Evolutionary conservation across 805 yeast genomes (phyloP), one percentile per base, ranked within the genome.

Genomic region (Pichia sporocuriosa): DNA sequence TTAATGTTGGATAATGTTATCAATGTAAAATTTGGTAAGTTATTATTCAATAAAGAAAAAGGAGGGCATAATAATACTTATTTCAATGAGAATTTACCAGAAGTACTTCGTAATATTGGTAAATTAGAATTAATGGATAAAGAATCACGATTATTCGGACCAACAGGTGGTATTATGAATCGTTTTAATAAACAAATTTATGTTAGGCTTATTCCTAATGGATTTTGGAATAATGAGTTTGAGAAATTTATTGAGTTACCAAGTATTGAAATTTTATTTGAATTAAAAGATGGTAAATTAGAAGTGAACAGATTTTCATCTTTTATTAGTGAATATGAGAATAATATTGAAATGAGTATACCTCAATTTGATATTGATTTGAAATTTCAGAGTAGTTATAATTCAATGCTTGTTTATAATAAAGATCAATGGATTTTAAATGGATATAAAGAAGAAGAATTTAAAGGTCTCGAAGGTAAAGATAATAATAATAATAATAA

Each of bases 191-290:
- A 53, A 26, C 53, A 56, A 17, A 33, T 61, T 15, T 58, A 59
- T 23, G 43, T 64, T 24, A 59, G 57, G 37, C 45, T 64, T 32
- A 44, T 58, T 15, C 66, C 68, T 1, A 61, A 64, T 47, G 61
- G 58, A 4, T 60, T 51, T 36, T 41, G 43, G 17, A 41, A 49
- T n/a, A 41, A 42, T 13, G 25, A 40, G 6, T 43, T 53, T 24
- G 47, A 48, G 3, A 46, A 53, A 30, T 52, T 56, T 17, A 40
- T 51, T 15, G 39, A 42, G 4, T 49, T 51, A 28, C 67, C 67
- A 11, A 52, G 55, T 32, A 43, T 61, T 32, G 67, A 64, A 39
- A 40, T 63, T 8, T 55, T 63, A 54, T 51, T 63, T 39, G 55
- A 52, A 24, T 40, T 61, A 6, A 35, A 39, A n/a, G 53, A 52